A percentile compares a stretch with the other conserved stretches of the same genome.
These are phyloP conservation scores for Ilyonectria robusta DNA, from an alignment of 2,329 filamentous ascomycete species.

Conservation along the genomic window DNA sequence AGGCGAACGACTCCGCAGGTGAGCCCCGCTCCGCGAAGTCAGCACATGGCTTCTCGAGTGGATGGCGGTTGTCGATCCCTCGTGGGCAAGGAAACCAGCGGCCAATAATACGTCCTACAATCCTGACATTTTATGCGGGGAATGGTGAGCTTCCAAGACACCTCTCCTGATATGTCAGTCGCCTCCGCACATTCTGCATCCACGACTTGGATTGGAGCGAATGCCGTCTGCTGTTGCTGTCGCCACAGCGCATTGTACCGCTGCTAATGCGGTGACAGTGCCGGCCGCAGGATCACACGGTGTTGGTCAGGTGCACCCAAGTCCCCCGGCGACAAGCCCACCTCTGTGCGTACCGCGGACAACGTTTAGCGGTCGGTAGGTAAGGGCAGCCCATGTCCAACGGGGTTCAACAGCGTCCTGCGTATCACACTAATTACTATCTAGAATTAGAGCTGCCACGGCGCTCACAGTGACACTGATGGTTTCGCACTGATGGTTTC, in stretches of 20 bases:
- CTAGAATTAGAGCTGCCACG: background rate
- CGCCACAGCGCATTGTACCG: conserved; percentile 3
- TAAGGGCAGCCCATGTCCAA: background rate
- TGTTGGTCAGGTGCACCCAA: conserved; percentile 7
- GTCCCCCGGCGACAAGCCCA: conserved; percentile 31
- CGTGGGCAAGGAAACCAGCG: conserved; percentile 10
- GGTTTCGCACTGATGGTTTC: conserved; percentile 5
- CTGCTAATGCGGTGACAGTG: background rate
- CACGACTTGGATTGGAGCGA: background rate
- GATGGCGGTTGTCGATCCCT: conserved; percentile 35
- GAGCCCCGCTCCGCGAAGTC: conserved; percentile 9
- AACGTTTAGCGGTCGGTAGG: background rate
- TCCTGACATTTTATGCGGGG: conserved; percentile 18
- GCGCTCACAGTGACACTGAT: conserved; percentile 1
- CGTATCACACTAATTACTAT: background rate
- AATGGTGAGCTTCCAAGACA: conserved; percentile 12
- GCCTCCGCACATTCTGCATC: conserved; percentile 12
- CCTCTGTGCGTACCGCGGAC: background rate
- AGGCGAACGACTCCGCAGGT: conserved; percentile 42
- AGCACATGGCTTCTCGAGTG: conserved; percentile 41
- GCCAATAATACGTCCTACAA: conserved; percentile 16
- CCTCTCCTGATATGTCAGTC: conserved; percentile 19
- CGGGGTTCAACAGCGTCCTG: background rate
- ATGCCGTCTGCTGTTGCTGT: conserved; percentile 1
- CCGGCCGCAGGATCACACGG: background rate